Evolutionary conservation across 2,329 filamentous ascomycete genomes (phyloP).

Genomic region (Stylonectria norvegica): DNA sequence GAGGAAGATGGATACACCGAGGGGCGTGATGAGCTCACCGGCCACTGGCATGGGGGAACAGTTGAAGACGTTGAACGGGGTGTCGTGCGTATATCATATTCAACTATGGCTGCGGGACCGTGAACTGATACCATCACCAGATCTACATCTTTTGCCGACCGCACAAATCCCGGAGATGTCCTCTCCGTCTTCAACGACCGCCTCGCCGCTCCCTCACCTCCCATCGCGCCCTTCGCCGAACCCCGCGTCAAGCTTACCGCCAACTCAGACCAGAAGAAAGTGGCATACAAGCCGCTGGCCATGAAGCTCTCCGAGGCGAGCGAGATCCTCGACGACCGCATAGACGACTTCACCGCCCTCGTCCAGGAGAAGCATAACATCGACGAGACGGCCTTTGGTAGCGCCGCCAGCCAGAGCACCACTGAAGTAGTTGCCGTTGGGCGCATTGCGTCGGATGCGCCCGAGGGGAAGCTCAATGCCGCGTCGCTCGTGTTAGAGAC

Average conservation of each 20-base stretch:
- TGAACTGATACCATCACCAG: slow-evolving; percentile 16
- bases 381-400: slow-evolving; percentile 80
- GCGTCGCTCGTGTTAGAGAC: slow-evolving; percentile 86
- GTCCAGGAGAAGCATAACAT: slow-evolving; percentile 72
- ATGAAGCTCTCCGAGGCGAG: slow-evolving; percentile 94
- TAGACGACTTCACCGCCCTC: slow-evolving; percentile 80
- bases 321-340: slow-evolving; percentile 89
- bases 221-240: slow-evolving; percentile 68
- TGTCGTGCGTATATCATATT: slow-evolving; percentile 23
- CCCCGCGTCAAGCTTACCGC: slow-evolving; percentile 80
- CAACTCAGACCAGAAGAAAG: slow-evolving; percentile 84
- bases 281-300: slow-evolving; percentile 85
- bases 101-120: neutral
- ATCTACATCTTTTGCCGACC: slow-evolving; percentile 60
- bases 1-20: slow-evolving; percentile 31
- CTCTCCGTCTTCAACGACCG: slow-evolving; percentile 80
- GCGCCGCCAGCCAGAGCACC: slow-evolving; percentile 79
- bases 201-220: slow-evolving; percentile 63
- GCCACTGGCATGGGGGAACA: slow-evolving; percentile 33
- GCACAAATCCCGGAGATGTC: slow-evolving; percentile 75
- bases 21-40: slow-evolving; percentile 32
- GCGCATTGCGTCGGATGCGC: slow-evolving; percentile 81
- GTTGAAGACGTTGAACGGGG: slow-evolving; percentile 29
- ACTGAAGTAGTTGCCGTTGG: slow-evolving; percentile 87
- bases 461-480: slow-evolving; percentile 81